phyloP scores from a whole-genome alignment of 2,329 filamentous ascomycete genomes.

The Penicillium sp. region DNA sequence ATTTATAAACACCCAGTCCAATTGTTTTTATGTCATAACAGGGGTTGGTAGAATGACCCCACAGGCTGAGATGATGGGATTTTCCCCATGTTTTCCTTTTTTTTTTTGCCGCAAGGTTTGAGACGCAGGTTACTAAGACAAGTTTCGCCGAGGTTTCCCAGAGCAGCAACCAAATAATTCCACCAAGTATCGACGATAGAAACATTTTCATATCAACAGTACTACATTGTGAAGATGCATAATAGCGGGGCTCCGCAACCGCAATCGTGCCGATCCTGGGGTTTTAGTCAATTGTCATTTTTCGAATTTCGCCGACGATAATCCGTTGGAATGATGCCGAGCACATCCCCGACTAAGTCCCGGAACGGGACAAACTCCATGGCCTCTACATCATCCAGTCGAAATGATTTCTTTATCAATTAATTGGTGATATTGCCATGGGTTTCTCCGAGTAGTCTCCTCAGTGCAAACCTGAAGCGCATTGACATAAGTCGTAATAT shows the following conservation, averaged over 20 bases:
- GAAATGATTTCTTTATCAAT: neutral
- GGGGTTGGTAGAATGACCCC: neutral
- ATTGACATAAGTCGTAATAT: neutral
- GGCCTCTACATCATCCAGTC: neutral
- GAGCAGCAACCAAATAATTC: neutral
- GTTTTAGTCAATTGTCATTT: neutral
- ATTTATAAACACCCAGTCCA: neutral
- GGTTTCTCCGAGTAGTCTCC: conserved; percentile 3
- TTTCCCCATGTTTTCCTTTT: conserved; percentile 10
- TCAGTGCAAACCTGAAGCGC: neutral
- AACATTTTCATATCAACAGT: neutral
- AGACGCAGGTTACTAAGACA: neutral
- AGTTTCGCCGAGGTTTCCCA: conserved; percentile 23
- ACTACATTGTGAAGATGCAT: neutral
- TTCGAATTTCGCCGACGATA: conserved; percentile 22
- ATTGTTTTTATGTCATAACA: neutral
- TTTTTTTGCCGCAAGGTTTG: neutral
- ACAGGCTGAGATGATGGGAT: neutral
- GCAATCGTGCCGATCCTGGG: neutral
- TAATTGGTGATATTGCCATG: neutral
- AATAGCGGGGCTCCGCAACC: neutral
- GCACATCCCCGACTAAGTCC: conserved; percentile 15
- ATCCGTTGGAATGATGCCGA: conserved; percentile 13
- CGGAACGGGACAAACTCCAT: conserved; percentile 4
- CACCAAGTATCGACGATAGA: no score